Base-by-base conservation (phyloP, 2,329 filamentous ascomycete species). In the Salinomyces thailandicus region DNA sequence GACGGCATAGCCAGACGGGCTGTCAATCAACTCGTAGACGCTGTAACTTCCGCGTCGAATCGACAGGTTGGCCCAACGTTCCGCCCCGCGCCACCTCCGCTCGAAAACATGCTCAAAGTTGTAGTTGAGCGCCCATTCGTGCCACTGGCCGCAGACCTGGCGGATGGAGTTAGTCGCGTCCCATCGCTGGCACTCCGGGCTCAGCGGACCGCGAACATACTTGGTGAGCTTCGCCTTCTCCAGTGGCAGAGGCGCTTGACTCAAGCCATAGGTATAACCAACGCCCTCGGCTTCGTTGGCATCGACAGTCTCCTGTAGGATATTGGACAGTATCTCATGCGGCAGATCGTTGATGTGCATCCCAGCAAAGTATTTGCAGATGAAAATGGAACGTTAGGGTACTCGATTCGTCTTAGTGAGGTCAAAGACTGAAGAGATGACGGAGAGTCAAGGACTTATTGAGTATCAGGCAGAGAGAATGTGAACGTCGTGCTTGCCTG, bases 191-290 rank as follows among this genome's bases (percentile, higher is more conserved):
- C 67, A 60, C 50, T 72, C 68, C 26, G 67, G 60, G 7, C 65
- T 67, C 12, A 71, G 57, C 12, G 66, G 65, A 8, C 69, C 70
- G 41, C 68, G 62, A 39, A 73, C 60, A 50, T 71, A 71, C 44
- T 63, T 63, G 45, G 68, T 61, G 35, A 70, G 57, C 27, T 60
- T 57, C 22, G 51, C 33, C 45, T 61, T 58, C 46, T 67, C 58
- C 35, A 67, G 53, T 6, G 66, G 67, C 39, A 67, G 53, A 5
- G 63, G 63, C 18, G 66, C 62, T 51, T 72, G 63, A 17, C 61
- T 65, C 18, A 73, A 58, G 39, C 70, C 70, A 48, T 71, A 73
- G 37, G 68, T 72, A 53, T 63, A 73, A 36, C 55, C 61, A 14
- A 64, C 63, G 31, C 63, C 62, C 52, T 70, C 60, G 33, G 55